phyloP scores from a whole-genome alignment of 495 filamentous ascomycete genomes.

The Aspergillus ostianus region DNA sequence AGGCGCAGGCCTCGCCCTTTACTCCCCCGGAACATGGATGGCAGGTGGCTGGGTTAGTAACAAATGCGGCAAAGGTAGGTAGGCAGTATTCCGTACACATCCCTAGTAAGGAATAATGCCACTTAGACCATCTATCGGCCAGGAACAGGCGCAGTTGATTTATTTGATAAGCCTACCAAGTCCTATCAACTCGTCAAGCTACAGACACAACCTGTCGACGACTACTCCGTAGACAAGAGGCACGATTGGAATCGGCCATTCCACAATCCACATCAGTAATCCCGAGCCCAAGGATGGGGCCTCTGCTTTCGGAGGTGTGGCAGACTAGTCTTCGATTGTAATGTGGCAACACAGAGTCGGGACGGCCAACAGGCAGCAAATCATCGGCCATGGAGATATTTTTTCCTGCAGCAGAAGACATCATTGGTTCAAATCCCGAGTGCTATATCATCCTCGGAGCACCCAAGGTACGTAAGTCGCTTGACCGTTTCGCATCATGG shows the following conservation, averaged over 20 bases:
- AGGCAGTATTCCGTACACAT: background rate
- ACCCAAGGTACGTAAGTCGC: slow-evolving; percentile 19
- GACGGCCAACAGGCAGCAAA: slow-evolving; percentile 16
- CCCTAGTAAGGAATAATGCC: background rate
- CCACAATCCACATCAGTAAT: slow-evolving; percentile 1
- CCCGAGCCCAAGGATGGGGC: slow-evolving; percentile 8
- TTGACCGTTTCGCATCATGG: slow-evolving; percentile 7
- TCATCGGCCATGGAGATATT: slow-evolving; percentile 13
- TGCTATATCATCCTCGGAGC: slow-evolving; percentile 12
- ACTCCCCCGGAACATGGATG: background rate
- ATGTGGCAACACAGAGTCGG: slow-evolving; percentile 21
- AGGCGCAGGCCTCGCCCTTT: background rate
- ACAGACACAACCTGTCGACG: background rate
- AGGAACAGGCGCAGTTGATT: background rate
- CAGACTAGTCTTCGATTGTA: slow-evolving; percentile 12
- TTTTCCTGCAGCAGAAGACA: slow-evolving; percentile 1
- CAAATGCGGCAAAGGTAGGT: background rate
- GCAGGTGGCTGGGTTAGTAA: background rate
- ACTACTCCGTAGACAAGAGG: background rate
- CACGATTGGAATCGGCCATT: background rate
- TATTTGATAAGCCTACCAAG: background rate
- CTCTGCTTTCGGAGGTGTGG: slow-evolving; percentile 12
- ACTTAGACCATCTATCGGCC: background rate
- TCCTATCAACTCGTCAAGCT: background rate
- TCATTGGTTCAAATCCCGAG: slow-evolving; percentile 12